Evolutionary conservation across 306 rosid genomes (phyloP), one percentile per base, ranked within the genome.

Genomic region (Rosa chinensis): DNA sequence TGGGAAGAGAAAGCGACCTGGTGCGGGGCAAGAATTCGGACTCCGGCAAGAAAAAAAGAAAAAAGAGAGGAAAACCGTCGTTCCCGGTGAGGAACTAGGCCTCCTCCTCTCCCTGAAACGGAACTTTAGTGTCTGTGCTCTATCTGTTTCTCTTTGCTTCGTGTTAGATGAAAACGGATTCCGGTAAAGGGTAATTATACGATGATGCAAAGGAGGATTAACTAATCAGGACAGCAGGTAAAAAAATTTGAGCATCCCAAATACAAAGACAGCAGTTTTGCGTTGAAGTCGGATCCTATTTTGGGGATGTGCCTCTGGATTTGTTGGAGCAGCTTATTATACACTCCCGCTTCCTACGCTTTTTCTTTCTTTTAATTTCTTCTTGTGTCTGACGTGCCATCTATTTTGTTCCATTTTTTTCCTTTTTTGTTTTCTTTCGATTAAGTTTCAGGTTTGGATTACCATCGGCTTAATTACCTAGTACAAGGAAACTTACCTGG

Each of bases 51-150:
- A 17, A 47, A 74, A 4, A 7, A 4, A 4, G 2, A 28, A 28
- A 28, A 8, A 1, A 25, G 58, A 45, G 47, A 63, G 48, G 79
- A 63, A 42, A 76, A 76, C 79, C 79, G 79, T 18, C 61, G 79
- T 76, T 76, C 79, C 79, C 35, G 10, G 47, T 44, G 72, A 76
- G 79, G 79, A 76, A 76, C 79, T 63, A 53, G 79, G 79, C 79
- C 79, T 76, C 79, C 79, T 28, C 59, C 10, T 43, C 66, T 11
- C 56, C 32, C 17, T 61, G 70, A 35, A 64, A 64, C 70, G 44
- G 8, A 10, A 62, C 37, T 6, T 66, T 9, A 2, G 32, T 43
- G 9, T 69, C 18, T 69, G 52, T 43, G 21, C 21, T 37, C 28
- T 11, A 5, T 21, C 6, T 67, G 37, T 21, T 25, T 25, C 23